These are phyloP conservation scores for Aspergillus indologenus DNA, from an alignment of 495 filamentous ascomycete species.

Conservation along the genomic window DNA sequence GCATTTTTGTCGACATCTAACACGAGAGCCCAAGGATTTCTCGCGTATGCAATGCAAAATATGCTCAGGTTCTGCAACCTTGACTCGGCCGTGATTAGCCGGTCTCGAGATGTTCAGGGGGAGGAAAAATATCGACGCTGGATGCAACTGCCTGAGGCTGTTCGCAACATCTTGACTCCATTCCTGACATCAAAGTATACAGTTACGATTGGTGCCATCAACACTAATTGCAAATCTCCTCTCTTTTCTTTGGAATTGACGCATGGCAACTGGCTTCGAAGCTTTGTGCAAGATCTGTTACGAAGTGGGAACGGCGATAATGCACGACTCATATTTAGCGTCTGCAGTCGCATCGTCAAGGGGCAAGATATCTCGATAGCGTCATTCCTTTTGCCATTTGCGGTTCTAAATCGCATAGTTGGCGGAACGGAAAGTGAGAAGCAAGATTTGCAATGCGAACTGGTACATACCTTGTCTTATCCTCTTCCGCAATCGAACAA, in stretches of 20 bases:
- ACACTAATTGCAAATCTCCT: constrained; percentile 65
- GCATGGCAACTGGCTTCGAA: constrained; percentile 80
- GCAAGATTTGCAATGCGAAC: constrained; percentile 64
- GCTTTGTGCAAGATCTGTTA: constrained; percentile 76
- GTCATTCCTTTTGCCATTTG: constrained; percentile 82
- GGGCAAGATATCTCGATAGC: constrained; percentile 79
- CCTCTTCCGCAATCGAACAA: constrained; percentile 54
- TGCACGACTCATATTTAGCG: constrained; percentile 70
- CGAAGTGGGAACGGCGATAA: constrained; percentile 67
- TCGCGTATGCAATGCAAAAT: constrained; percentile 92
- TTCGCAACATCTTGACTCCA: constrained; percentile 76
- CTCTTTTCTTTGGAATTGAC: constrained; percentile 60
- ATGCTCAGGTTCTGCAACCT: constrained; percentile 74
- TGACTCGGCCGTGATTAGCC: constrained; percentile 52
- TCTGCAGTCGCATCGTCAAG: constrained; percentile 73
- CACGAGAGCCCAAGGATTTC: constrained; percentile 79
- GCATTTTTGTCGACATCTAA: constrained; percentile 87
- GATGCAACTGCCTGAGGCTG: constrained; percentile 67
- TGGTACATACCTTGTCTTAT: constrained; percentile 63
- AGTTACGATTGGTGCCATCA: constrained; percentile 54
- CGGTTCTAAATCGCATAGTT: constrained; percentile 73
- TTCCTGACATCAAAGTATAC: constrained; percentile 80
- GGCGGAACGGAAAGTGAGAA: constrained; percentile 63
- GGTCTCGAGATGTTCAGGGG: constrained; percentile 49
- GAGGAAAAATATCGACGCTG: constrained; percentile 65